Evolutionary conservation across 2,329 filamentous ascomycete genomes (phyloP), one percentile per base, ranked within the genome.

Genomic region (Cryphonectria japonica): DNA sequence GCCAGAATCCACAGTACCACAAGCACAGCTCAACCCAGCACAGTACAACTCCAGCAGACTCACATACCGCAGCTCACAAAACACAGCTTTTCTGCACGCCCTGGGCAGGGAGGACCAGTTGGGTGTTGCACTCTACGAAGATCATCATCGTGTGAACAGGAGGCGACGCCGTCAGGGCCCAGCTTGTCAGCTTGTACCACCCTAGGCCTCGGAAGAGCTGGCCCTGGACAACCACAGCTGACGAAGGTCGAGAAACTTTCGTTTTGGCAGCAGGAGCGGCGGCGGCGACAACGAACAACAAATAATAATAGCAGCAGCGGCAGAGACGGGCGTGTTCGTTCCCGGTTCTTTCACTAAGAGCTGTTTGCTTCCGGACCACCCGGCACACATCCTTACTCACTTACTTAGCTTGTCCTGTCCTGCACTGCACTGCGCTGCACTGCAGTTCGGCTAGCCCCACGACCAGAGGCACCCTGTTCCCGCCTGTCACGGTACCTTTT

Each of bases 391-490:
- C 59, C 32, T 61, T 39, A 61, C 34, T 37, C 37, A 60, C 57
- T 34, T n/a, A 57, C 52, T 16, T 57, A 50, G 52, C 52, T 60
- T 29, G 37, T 37, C 29, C 57, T 29, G 32, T 32, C 9, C 57
- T 37, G 32, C 57, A n/a, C 57, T 37, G 29, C 57, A 34, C 57
- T 26, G n/a, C 52, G 11, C 52, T 46, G 52, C 29, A 59, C 54
- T 14, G 54, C 54, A 34, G 32, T 13, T 32, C 57, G 29, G 26
- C 54, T 19, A 32, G 29, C 54, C 29, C 54, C 54, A 59, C 54
- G 54, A 61, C 59, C 59, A 61, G 34, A 39, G 59, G 19, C 32
- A 22, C 59, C 34, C 59, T 61, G 59, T 61, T 32, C 54, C 54
- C 52, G 52, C 52, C 52, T 57, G n/a, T 26, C 52, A 57, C 52